Conservation (phyloP, 331 rosid genomes). For the Arachis monticola region DNA sequence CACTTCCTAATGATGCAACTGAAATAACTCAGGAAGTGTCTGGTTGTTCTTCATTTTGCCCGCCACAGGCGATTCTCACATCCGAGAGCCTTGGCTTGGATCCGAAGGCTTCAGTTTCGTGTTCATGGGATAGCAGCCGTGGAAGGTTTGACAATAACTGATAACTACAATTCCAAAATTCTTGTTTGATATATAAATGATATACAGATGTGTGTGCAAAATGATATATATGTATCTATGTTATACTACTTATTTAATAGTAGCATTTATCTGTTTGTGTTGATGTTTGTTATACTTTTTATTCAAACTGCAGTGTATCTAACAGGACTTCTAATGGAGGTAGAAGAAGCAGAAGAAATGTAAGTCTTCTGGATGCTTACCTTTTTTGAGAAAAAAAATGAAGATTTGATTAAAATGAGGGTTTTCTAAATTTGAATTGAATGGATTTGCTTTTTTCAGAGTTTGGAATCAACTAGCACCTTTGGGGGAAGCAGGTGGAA, state of each 20-base stretch:
- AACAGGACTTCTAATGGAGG: slow-evolving; percentile 67
- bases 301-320: slow-evolving; percentile 52
- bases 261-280: slow-evolving; percentile 27
- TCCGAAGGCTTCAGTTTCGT: slow-evolving; percentile 51
- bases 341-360: slow-evolving; percentile 84
- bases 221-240: no score
- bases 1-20: slow-evolving; percentile 36
- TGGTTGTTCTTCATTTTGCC: slow-evolving; percentile 45
- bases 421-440: slow-evolving; percentile 20
- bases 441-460: slow-evolving; percentile 52
- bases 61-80: slow-evolving; percentile 60
- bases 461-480: slow-evolving; percentile 70
- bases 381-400: background rate
- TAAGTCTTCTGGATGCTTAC: slow-evolving; percentile 40
- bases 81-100: slow-evolving; percentile 76
- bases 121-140: slow-evolving; percentile 75
- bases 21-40: slow-evolving; percentile 43
- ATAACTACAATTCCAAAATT: background rate
- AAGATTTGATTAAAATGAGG: slow-evolving; percentile 23
- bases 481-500: slow-evolving; percentile 75
- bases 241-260: no score
- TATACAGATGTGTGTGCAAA: no score
- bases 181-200: background rate
- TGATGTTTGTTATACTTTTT: slow-evolving; percentile 33
- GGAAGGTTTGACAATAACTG: slow-evolving; percentile 55